These are phyloP conservation scores for Lentinus polychrous DNA, from an alignment of 1,284 basidiomycete genomes.

Conservation along the genomic window DNA sequence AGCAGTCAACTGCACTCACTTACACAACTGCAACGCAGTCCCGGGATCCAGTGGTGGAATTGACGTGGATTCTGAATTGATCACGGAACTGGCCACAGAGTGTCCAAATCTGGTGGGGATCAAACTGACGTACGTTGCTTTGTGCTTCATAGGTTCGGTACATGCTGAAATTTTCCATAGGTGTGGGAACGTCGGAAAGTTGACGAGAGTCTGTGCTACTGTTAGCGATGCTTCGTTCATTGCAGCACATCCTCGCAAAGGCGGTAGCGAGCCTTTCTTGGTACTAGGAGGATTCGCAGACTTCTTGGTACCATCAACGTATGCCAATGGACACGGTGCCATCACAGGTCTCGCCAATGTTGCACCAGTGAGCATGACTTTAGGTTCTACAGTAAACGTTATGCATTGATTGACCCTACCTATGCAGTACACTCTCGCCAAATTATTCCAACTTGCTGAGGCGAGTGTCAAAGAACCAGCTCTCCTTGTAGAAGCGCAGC, in stretches of 20 bases:
- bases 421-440: conserved; percentile 48
- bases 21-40: conserved; percentile 37
- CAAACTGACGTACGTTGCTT: conserved; percentile 69
- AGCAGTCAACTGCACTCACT: not conserved
- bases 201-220: conserved; percentile 72
- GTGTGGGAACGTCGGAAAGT: conserved; percentile 86
- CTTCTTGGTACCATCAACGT: conserved; percentile 44
- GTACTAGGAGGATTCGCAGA: conserved; percentile 53
- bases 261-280: conserved; percentile 55
- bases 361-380: conserved; percentile 31
- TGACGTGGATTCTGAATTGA: conserved; percentile 81
- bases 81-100: conserved; percentile 70
- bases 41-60: conserved; percentile 81
- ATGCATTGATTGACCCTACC: conserved; percentile 5
- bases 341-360: conserved; percentile 54
- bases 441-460: conserved; percentile 58
- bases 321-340: conserved; percentile 43
- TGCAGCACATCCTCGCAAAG: conserved; percentile 57
- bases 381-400: conserved; percentile 10
- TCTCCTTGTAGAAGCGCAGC: conserved; percentile 63
- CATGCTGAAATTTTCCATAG: conserved; percentile 30
- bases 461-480: conserved; percentile 45
- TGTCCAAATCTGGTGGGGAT: conserved; percentile 75
- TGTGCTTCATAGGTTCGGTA: not conserved
- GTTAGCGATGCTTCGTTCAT: conserved; percentile 57